Evolutionary conservation across 73 alveolate genomes (phyloP).

Genomic region (Paramecium tetraurelia): DNA sequence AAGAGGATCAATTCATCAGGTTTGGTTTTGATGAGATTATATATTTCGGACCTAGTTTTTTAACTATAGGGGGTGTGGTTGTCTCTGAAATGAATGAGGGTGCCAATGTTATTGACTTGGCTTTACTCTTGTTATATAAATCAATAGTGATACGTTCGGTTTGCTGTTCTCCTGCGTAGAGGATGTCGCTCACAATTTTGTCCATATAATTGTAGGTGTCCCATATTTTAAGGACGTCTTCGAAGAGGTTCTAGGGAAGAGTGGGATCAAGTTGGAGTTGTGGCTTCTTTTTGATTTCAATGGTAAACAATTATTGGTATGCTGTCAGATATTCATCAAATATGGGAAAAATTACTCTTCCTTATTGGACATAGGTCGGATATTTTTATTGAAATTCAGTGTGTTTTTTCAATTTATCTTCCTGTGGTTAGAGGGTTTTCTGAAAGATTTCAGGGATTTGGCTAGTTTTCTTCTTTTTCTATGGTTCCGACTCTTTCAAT

Average conservation of each 20-base stretch:
- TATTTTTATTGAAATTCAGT: conserved; percentile 24
- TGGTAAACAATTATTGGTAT: neutral
- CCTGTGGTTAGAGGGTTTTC: neutral
- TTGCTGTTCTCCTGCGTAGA: neutral
- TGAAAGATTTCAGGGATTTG: neutral
- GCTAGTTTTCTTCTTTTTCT: conserved; percentile 20
- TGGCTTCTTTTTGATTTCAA: conserved; percentile 28
- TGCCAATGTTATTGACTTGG: neutral
- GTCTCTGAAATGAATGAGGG: conserved; percentile 24
- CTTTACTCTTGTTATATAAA: neutral
- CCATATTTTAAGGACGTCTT: conserved; percentile 28
- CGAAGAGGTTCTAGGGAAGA: neutral
- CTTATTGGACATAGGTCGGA: conserved; percentile 34
- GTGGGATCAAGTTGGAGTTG: neutral
- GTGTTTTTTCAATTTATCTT: conserved; percentile 29
- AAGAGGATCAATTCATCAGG: conserved; percentile 14
- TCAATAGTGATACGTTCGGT: neutral
- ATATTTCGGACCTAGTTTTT: neutral
- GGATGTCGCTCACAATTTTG: conserved; percentile 15
- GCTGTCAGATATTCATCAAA: conserved; percentile 47
- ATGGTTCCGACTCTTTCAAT: conserved; percentile 14
- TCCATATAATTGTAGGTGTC: conserved; percentile 33
- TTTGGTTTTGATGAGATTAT: neutral
- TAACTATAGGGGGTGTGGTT: neutral
- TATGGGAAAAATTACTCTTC: conserved; percentile 16